Percentiles rank a stretch among this genome's conserved stretches.
Conservation (phyloP, 2,329 filamentous ascomycete species). For the Falciphora oryzae region DNA sequence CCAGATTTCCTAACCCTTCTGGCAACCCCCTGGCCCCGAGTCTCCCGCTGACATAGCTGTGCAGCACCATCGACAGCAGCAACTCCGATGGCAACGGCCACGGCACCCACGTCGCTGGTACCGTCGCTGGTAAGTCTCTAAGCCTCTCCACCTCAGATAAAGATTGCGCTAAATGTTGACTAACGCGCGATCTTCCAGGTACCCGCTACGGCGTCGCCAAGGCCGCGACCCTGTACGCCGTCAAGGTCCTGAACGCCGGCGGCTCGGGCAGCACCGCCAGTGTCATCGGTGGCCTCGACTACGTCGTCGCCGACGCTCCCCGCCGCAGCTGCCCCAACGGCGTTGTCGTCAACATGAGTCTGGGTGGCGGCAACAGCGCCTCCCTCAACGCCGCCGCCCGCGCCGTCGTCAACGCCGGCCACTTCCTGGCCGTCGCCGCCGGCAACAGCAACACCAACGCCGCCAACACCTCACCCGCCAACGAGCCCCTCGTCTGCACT, state of each 20-base stretch:
- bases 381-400: constrained; percentile 46
- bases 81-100: constrained; percentile 39
- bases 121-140: constrained; percentile 25
- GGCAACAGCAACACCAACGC: constrained; percentile 45
- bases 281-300: constrained; percentile 40
- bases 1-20: no score
- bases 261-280: constrained; percentile 33
- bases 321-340: constrained; percentile 34
- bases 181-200: constrained; percentile 13
- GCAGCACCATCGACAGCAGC: constrained; percentile 21
- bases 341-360: constrained; percentile 51
- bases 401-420: constrained; percentile 36
- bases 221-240: constrained; percentile 34
- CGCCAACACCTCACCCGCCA: constrained; percentile 39
- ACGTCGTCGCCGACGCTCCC: constrained; percentile 29
- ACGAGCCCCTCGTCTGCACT: constrained; percentile 42
- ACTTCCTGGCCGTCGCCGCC: constrained; percentile 51
- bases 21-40: no score
- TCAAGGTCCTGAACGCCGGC: constrained; percentile 37
- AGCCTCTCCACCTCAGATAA: background rate
- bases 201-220: constrained; percentile 40
- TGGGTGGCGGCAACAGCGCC: constrained; percentile 41
- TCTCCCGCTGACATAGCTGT: background rate
- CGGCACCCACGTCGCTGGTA: constrained; percentile 42
- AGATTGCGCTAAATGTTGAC: background rate